phyloP scores from a whole-genome alignment of 495 filamentous ascomycete genomes.

The Bacidia rubella region DNA sequence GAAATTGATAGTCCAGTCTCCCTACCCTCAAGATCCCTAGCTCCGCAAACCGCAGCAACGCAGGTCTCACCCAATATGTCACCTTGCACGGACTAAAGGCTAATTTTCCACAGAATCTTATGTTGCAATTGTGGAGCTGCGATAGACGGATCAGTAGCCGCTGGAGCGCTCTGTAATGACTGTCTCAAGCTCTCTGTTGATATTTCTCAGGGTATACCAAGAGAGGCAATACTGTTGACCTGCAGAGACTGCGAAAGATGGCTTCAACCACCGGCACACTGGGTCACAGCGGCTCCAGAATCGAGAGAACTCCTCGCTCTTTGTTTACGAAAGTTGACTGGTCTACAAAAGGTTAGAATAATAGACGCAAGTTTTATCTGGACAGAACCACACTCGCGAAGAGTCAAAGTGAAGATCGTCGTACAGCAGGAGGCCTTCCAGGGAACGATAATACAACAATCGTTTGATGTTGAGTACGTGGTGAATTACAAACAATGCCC shows the following conservation, averaged over 20 bases:
- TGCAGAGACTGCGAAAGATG: conserved; percentile 90
- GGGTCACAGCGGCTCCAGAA: conserved; percentile 71
- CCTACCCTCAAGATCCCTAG: conserved; percentile 33
- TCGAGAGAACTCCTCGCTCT: conserved; percentile 81
- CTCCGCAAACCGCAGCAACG: conserved; percentile 44
- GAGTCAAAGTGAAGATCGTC: conserved; percentile 85
- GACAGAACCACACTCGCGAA: conserved; percentile 90
- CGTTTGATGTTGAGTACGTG: conserved; percentile 85
- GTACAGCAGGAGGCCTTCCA: conserved; percentile 68
- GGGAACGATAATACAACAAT: conserved; percentile 75
- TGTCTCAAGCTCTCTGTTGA: conserved; percentile 89
- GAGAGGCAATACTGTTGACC: conserved; percentile 68
- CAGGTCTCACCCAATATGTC: conserved; percentile 27
- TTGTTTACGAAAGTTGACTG: conserved; percentile 69
- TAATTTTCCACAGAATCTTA: conserved; percentile 49
- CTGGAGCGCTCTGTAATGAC: conserved; percentile 83
- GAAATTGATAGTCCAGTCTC: conserved; percentile 52
- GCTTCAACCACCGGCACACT: conserved; percentile 74
- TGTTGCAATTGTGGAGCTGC: conserved; percentile 89
- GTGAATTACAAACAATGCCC: conserved; percentile 81
- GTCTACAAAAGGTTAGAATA: conserved; percentile 74
- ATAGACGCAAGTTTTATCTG: conserved; percentile 94
- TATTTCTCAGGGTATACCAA: conserved; percentile 80
- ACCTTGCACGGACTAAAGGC: conserved; percentile 10
- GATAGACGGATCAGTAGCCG: conserved; percentile 79